Evolutionary conservation across 169 alveolate genomes (phyloP), one percentile per base, ranked within the genome.

Genomic region (Eimeria brunetti): DNA sequence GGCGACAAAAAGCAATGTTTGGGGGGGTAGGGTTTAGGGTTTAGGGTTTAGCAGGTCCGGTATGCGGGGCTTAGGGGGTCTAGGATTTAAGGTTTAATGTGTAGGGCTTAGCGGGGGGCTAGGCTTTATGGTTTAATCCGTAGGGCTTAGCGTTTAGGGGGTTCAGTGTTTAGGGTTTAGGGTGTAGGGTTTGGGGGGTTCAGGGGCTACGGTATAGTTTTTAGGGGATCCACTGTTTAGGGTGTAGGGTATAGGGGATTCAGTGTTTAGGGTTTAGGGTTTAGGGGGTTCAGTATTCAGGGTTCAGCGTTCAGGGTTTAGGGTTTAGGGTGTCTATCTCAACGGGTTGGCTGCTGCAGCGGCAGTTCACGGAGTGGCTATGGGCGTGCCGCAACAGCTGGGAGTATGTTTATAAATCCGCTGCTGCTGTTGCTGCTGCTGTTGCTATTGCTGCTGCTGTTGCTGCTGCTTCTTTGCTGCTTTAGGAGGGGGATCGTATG

Each of bases 401-500:
- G 12, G 85, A 2, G 38, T 46, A 51, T 53, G 73, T 2, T 12
- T n/a, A 8, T 41, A 7, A 7, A 12, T 24, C 41, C 22, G 84
- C 49, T n/a, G 16, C 24, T 67, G 44, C 44, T 67, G 36, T 0
- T 67, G 78, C 44, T 67, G 22, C 85, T 81, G 73, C 73, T 49
- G 51, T 46, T 53, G 69, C 9, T 78, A 11, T 49, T 51, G 58
- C 88, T 30, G 6, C 53, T 51, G 36, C 88, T 44, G 41, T 24
- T 51, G 60, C 8, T 41, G 58, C 36, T 18, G 86, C 62, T 8
- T 14, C 58, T 44, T 22, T 22, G 22, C 41, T 27, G 69, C 16
- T 36, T 18, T 84, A 94, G 96, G 96, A 94, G 58, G 96, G 96
- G 36, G 89, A 84, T 18, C 96, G 96, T 27, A 88, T 94, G 94